A percentile compares a stretch with the other conserved stretches of the same genome.
Conservation (phyloP, 2,329 filamentous ascomycete species). For the Microcyclospora tardicrescens region DNA sequence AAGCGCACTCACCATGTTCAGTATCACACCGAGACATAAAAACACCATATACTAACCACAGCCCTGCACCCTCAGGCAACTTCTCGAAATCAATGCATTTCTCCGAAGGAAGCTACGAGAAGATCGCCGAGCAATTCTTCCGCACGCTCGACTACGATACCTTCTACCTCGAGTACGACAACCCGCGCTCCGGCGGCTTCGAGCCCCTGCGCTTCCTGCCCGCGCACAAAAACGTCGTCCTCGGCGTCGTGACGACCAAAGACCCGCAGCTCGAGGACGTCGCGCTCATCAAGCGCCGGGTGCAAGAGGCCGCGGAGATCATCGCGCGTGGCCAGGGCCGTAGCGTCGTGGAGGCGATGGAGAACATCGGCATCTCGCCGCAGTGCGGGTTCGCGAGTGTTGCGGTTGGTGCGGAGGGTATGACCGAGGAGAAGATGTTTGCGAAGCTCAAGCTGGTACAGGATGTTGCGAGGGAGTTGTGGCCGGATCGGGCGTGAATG, state of each 20-base stretch:
- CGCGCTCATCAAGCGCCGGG: constrained; percentile 21
- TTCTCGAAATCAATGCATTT: constrained; percentile 28
- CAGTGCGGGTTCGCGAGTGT: constrained; percentile 28
- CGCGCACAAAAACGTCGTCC: constrained; percentile 27
- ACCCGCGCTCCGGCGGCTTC: constrained; percentile 25
- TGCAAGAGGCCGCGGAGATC: constrained; percentile 24
- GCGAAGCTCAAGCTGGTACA: constrained; percentile 25
- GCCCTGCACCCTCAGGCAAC: constrained; percentile 15
- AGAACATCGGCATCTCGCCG: constrained; percentile 25
- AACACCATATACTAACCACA: background rate
- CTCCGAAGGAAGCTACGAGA: constrained; percentile 26
- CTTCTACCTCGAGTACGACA: constrained; percentile 29
- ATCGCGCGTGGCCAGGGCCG: constrained; percentile 26
- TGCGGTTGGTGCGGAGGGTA: constrained; percentile 24
- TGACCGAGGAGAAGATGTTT: constrained; percentile 28
- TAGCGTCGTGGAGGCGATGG: constrained; percentile 24
- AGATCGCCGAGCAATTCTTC: constrained; percentile 26
- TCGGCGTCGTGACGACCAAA: constrained; percentile 27
- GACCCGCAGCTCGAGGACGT: constrained; percentile 24
- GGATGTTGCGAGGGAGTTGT: constrained; percentile 24
- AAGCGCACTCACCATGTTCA: constrained; percentile 2
- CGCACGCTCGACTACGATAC: constrained; percentile 27
- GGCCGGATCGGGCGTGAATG: constrained; percentile 14
- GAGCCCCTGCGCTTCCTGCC: constrained; percentile 27
- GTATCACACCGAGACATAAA: background rate